Evolutionary conservation across 345 rosid species (phyloP).

Genomic region (Populus euphratica): DNA sequence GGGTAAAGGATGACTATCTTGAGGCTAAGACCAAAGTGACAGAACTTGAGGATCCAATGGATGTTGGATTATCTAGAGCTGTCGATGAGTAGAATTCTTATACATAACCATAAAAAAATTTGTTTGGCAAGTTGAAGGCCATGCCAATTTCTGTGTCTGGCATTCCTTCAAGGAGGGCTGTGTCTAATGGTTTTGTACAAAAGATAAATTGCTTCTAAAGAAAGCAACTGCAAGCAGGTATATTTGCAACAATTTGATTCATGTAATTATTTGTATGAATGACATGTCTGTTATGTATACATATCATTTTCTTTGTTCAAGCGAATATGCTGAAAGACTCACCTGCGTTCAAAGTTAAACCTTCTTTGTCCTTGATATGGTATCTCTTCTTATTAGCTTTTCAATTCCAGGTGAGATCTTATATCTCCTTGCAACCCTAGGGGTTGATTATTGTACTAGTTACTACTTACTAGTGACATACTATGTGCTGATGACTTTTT

Average conservation of each 20-base stretch:
- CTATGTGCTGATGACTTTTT: background rate
- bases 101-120: background rate
- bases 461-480: background rate
- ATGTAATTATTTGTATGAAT: background rate
- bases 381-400: background rate
- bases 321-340: background rate
- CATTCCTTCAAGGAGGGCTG: background rate
- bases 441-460: background rate
- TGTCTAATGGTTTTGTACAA: background rate
- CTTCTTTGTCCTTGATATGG: background rate
- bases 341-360: background rate
- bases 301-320: background rate
- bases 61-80: background rate
- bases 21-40: background rate
- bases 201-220: background rate
- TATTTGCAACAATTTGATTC: constrained; percentile 1
- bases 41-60: background rate
- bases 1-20: constrained; percentile 15
- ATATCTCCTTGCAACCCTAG: background rate
- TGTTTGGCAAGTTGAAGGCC: background rate
- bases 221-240: constrained; percentile 4
- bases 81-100: background rate
- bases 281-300: background rate
- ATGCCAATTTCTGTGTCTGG: background rate
- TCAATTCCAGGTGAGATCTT: background rate